These are phyloP conservation scores for Lichtheimia corymbifera DNA, from an alignment of 371 early-diverging fungal genomes.

Conservation along the genomic window DNA sequence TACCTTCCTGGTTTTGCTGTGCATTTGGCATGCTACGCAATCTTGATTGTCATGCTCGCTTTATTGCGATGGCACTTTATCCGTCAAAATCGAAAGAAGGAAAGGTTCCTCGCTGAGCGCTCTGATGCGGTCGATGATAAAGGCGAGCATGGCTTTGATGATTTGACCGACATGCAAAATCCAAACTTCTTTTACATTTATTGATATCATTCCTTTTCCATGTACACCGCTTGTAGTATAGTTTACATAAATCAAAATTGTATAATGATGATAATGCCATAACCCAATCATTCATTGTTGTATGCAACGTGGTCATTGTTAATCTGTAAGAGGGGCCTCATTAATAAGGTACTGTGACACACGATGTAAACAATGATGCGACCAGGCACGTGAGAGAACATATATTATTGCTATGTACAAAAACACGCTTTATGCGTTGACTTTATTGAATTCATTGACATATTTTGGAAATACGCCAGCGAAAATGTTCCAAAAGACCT, in stretches of 20 bases:
- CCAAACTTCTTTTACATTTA: conserved; percentile 24
- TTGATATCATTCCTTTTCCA: background rate
- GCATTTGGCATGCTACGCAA: conserved; percentile 23
- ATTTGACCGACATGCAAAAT: conserved; percentile 26
- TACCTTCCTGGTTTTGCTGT: conserved; percentile 26
- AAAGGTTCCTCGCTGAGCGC: conserved; percentile 6
- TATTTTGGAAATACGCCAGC: conserved; percentile 40
- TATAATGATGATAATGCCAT: too few relatives aligned
- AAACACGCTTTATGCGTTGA: too few relatives aligned
- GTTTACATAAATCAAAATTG: too few relatives aligned
- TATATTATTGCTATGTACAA: too few relatives aligned
- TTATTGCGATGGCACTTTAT: conserved; percentile 17
- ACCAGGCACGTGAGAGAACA: too few relatives aligned
- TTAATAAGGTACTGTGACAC: too few relatives aligned
- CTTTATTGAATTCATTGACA: conserved; percentile 4
- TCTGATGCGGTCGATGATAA: conserved; percentile 3
- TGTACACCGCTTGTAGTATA: too few relatives aligned
- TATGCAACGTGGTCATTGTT: too few relatives aligned
- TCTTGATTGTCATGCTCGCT: conserved; percentile 8
- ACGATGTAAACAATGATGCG: too few relatives aligned
- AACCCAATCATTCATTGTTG: too few relatives aligned
- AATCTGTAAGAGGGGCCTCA: too few relatives aligned
- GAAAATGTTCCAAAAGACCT: conserved; percentile 51
- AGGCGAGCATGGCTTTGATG: conserved; percentile 20
- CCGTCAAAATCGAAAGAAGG: conserved; percentile 22